These are phyloP conservation scores for Platanthera zijinensis DNA, from an alignment of 106 monocot species.

Conservation along the genomic window DNA sequence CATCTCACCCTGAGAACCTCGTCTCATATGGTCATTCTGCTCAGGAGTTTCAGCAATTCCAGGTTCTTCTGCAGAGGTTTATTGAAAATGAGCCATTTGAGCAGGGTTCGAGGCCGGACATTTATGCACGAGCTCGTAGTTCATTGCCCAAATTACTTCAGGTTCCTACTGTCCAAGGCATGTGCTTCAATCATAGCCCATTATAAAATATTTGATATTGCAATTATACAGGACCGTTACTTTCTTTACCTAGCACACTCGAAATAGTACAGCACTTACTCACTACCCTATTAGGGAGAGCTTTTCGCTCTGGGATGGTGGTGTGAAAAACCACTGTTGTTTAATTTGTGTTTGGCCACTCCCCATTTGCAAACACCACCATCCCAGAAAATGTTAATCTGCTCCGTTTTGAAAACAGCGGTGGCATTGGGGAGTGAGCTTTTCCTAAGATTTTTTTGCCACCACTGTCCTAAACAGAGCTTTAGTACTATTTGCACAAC, in stretches of 20 bases:
- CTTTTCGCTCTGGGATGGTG: too few species aligned
- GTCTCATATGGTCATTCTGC: slow-evolving; percentile 43
- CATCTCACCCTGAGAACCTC: slow-evolving; percentile 34
- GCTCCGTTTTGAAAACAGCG: too few species aligned
- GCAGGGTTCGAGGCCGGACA: slow-evolving; percentile 54
- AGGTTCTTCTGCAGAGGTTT: slow-evolving; percentile 80
- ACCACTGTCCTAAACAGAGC: too few species aligned
- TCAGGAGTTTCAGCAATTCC: slow-evolving; percentile 88
- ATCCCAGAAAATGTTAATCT: too few species aligned
- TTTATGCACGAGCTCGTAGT: slow-evolving; percentile 44
- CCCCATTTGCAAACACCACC: too few species aligned
- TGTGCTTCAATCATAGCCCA: neutral
- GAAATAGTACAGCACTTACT: neutral
- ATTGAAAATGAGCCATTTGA: slow-evolving; percentile 96
- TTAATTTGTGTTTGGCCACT: too few species aligned
- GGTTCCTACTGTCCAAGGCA: slow-evolving; percentile 82
- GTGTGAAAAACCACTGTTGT: too few species aligned
- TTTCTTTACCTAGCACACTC: neutral
- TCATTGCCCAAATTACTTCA: slow-evolving; percentile 67
- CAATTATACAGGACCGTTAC: neutral
- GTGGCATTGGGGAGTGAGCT: too few species aligned
- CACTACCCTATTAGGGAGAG: too few species aligned
- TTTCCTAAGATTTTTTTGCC: too few species aligned
- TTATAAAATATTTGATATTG: neutral
- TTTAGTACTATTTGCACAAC: too few species aligned